phyloP scores from a whole-genome alignment of 257 asterid species.

The Fraxinus anomala region DNA sequence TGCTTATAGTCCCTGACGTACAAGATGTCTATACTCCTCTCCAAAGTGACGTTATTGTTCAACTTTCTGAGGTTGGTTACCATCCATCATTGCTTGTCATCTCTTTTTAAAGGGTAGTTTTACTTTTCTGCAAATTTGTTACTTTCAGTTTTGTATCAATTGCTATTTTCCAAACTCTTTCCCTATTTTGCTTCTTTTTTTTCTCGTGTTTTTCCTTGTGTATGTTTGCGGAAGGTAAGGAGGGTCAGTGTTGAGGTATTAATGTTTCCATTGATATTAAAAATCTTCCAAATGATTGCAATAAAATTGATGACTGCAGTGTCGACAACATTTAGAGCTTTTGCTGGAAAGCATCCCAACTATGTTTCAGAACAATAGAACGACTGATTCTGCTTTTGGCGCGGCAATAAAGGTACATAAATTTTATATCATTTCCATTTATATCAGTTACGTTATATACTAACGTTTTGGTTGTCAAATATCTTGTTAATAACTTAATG shows the following conservation, averaged over 20 bases:
- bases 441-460: neutral
- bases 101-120: slow-evolving; percentile 18
- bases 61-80: slow-evolving; percentile 78
- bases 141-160: slow-evolving; percentile 19
- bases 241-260: slow-evolving; percentile 1
- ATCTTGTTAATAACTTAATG: neutral
- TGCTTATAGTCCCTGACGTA: slow-evolving; percentile 97
- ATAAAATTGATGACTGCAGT: slow-evolving; percentile 48
- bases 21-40: slow-evolving; percentile 98
- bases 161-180: neutral
- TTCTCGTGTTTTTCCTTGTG: neutral
- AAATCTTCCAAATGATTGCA: slow-evolving; percentile 6
- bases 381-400: slow-evolving; percentile 89
- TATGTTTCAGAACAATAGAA: slow-evolving; percentile 79
- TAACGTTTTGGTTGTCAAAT: neutral
- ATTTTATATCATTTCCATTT: neutral
- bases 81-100: neutral
- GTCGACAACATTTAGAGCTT: slow-evolving; percentile 83
- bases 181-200: slow-evolving; percentile 7
- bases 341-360: slow-evolving; percentile 85
- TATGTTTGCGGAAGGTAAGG: neutral
- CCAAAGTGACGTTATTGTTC: slow-evolving; percentile 86
- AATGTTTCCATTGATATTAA: slow-evolving; percentile 9
- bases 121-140: neutral
- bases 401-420: slow-evolving; percentile 83